Evolutionary conservation across 2,329 filamentous ascomycete genomes (phyloP).

Genomic region (Botrytis pseudocinerea): DNA sequence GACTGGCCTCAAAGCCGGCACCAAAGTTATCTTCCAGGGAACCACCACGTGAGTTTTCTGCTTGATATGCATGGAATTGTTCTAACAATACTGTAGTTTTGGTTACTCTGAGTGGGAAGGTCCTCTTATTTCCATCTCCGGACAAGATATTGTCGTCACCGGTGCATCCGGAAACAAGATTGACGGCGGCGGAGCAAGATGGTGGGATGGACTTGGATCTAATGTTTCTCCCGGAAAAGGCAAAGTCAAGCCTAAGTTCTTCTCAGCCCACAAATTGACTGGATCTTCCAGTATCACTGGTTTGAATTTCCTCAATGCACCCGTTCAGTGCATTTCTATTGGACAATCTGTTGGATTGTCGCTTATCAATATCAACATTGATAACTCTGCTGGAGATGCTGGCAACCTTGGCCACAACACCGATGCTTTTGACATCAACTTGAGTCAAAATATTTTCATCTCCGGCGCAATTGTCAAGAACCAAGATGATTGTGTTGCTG

Average conservation of each 20-base stretch:
- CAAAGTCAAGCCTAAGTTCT: constrained; percentile 65
- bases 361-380: constrained; percentile 54
- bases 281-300: constrained; percentile 50
- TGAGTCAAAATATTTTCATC: constrained; percentile 50
- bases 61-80: not conserved
- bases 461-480: constrained; percentile 54
- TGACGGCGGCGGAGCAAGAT: constrained; percentile 48
- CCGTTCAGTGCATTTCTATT: constrained; percentile 53
- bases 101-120: constrained; percentile 65
- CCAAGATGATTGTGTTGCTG: constrained; percentile 60
- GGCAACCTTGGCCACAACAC: constrained; percentile 51
- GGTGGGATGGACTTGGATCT: constrained; percentile 61
- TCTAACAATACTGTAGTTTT: constrained; percentile 45
- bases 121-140: constrained; percentile 54
- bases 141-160: constrained; percentile 31
- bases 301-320: constrained; percentile 55
- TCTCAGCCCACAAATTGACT: constrained; percentile 53
- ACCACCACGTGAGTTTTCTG: not conserved
- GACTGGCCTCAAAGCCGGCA: constrained; percentile 52
- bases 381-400: constrained; percentile 56
- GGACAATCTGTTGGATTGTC: constrained; percentile 47
- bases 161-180: constrained; percentile 44
- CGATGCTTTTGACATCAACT: constrained; percentile 53
- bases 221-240: constrained; percentile 56
- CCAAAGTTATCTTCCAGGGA: constrained; percentile 35